Conservation (phyloP, 2,329 filamentous ascomycete genomes). For the Waltergamsia citrina region DNA sequence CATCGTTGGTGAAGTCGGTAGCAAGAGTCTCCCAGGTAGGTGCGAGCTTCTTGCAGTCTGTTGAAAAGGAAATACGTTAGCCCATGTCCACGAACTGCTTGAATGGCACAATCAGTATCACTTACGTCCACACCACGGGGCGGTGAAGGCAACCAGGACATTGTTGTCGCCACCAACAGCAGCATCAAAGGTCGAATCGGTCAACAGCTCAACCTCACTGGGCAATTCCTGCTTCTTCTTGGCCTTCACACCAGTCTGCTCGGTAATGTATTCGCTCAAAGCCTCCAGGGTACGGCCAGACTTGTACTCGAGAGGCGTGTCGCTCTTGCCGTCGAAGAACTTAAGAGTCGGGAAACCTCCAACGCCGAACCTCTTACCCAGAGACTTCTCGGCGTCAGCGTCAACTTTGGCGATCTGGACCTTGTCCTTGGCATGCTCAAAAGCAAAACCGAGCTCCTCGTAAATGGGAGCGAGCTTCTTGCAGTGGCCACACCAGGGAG, state of each 20-base stretch:
- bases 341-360: conserved; percentile 96
- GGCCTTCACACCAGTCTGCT: conserved; percentile 78
- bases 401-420: conserved; percentile 94
- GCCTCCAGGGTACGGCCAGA: conserved; percentile 83
- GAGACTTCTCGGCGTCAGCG: conserved; percentile 74
- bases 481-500: conserved; percentile 98
- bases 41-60: conserved; percentile 94
- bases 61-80: neutral
- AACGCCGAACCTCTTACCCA: conserved; percentile 80
- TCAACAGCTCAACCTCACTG: conserved; percentile 72
- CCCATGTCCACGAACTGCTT: neutral
- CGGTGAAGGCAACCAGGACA: conserved; percentile 92
- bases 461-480: conserved; percentile 93
- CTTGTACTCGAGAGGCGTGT: conserved; percentile 75
- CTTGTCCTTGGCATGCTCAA: conserved; percentile 60
- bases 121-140: conserved; percentile 97
- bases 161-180: conserved; percentile 77
- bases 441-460: conserved; percentile 74
- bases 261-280: conserved; percentile 67
- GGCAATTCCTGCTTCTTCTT: conserved; percentile 67
- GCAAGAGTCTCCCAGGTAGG: conserved; percentile 86
- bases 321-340: conserved; percentile 93
- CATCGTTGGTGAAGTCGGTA: conserved; percentile 67
- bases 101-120: conserved; percentile 18
- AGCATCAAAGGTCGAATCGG: conserved; percentile 67